Conservation (phyloP, 257 asterid genomes). For the Solanum ossicruentum region DNA sequence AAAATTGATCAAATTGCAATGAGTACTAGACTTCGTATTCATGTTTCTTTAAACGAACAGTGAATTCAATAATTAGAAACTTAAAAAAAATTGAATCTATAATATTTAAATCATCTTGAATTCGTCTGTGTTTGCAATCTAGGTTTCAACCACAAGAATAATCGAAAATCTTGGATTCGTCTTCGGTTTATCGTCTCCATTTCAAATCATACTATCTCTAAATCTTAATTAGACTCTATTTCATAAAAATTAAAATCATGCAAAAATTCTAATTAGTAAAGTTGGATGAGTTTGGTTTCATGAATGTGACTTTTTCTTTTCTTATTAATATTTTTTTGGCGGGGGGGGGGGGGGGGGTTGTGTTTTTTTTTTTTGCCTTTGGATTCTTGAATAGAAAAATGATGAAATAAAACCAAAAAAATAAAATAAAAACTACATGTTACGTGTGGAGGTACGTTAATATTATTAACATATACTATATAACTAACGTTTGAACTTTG, state of each 20-base stretch:
- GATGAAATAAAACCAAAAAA: not conserved
- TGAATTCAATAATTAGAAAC: too few species aligned
- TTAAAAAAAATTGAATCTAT: too few species aligned
- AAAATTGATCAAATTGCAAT: not conserved
- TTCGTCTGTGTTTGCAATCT: not conserved
- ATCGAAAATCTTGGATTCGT: not conserved
- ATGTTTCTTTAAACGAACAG: not conserved
- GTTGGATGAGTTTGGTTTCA: slow-evolving; percentile 10
- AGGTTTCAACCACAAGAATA: not conserved
- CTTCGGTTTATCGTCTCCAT: not conserved
- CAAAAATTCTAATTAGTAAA: not conserved
- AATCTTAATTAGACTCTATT: not conserved
- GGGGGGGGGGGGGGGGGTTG: too few species aligned
- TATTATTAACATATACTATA: not conserved
- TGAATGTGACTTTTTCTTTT: not conserved
- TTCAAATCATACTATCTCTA: not conserved
- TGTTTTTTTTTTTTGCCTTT: not conserved
- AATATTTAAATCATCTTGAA: too few species aligned
- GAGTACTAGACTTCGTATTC: not conserved
- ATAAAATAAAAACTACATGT: not conserved
- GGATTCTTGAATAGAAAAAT: slow-evolving; percentile 10
- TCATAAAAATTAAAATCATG: not conserved
- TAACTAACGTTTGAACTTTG: not conserved
- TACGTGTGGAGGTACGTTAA: not conserved
- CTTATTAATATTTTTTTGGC: not conserved